Evolutionary conservation across 2,329 filamentous ascomycete species (phyloP), one percentile per base, ranked within the genome.

Genomic region (Exophiala sp.): DNA sequence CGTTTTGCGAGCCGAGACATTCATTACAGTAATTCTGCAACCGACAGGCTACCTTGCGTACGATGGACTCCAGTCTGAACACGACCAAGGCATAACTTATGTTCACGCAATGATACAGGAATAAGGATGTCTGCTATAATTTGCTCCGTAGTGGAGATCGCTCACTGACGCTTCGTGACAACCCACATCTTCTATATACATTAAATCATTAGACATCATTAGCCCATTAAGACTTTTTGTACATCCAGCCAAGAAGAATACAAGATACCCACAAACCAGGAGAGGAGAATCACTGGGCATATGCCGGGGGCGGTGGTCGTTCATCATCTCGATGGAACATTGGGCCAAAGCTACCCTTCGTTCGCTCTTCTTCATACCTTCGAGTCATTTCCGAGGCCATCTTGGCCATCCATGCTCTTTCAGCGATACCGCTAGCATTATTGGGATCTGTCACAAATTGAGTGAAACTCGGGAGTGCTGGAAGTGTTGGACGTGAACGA

Each of bases 381-480:
- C 70, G 70, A 34, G 91, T 90, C 64, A 97, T 92, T 71, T 97
- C 94, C 60, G 86, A 86, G 4, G 92, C 91, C 83, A 99, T 94
- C 75, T 96, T 71, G 64, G 73, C 71, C 47, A 76, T 72, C 64
- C 73, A 69, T 3, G 69, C 70, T 58, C 75, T 72, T 55, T 79
- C 75, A n/a, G 78, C 66, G 20, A 76, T 69, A 12, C 65, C 66
- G 32, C 69, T 65, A 20, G 61, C 60, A 7, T 65, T 65, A 3
- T 59, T 64, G 3, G 69, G 63, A n/a, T 70, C 65, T 14, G 58
- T 57, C 32, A 63, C 63, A 47, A 72, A 73, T 14, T 70, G 68
- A 36, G 72, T 65, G 38, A 67, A 61, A 24, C 64, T 65, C 2
- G 70, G 64, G 18, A 72, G 66, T 10, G 72, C 58, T 24, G 66